Percentiles rank a stretch among this genome's conserved stretches.
phyloP scores from a whole-genome alignment of 306 rosid genomes.

The Notholithocarpus densiflorus region DNA sequence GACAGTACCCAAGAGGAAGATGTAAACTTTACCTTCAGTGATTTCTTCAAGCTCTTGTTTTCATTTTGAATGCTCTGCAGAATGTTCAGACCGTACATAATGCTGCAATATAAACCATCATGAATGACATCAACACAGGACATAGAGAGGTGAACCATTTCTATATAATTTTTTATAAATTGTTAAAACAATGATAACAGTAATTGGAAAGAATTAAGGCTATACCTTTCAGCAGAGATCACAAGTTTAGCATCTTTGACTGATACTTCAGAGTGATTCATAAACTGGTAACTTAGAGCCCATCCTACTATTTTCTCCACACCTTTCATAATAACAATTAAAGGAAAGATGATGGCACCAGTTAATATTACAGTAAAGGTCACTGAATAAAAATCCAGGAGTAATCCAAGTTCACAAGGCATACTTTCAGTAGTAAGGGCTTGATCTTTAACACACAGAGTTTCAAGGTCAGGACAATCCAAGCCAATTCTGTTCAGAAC shows the following conservation, averaged over 20 bases:
- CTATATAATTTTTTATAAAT: background rate
- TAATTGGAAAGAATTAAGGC: slow-evolving; percentile 14
- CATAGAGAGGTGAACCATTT: background rate
- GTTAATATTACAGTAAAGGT: slow-evolving; percentile 11
- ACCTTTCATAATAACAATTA: slow-evolving; percentile 30
- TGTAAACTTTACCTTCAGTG: slow-evolving; percentile 57
- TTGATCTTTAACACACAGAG: slow-evolving; percentile 73
- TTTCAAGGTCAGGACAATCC: slow-evolving; percentile 81
- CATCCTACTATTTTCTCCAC: slow-evolving; percentile 86
- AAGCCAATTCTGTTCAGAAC: slow-evolving; percentile 65
- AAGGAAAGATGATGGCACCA: background rate
- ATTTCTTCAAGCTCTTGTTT: slow-evolving; percentile 70
- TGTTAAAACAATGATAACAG: background rate
- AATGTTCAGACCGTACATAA: slow-evolving; percentile 65
- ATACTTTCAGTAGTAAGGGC: slow-evolving; percentile 71
- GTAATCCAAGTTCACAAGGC: slow-evolving; percentile 9
- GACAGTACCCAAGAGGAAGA: background rate
- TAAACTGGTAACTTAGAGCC: slow-evolving; percentile 76
- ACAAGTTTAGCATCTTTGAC: slow-evolving; percentile 54
- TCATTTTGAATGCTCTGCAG: slow-evolving; percentile 73
- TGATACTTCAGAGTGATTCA: slow-evolving; percentile 53
- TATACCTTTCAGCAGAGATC: slow-evolving; percentile 73
- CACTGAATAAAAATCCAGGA: background rate
- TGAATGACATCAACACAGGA: slow-evolving; percentile 17
- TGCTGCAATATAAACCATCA: slow-evolving; percentile 50